Percentiles rank a stretch among this genome's conserved stretches.
Conservation (phyloP, 192 early-diverging fungal species). For the Glomus cerebriforme region DNA sequence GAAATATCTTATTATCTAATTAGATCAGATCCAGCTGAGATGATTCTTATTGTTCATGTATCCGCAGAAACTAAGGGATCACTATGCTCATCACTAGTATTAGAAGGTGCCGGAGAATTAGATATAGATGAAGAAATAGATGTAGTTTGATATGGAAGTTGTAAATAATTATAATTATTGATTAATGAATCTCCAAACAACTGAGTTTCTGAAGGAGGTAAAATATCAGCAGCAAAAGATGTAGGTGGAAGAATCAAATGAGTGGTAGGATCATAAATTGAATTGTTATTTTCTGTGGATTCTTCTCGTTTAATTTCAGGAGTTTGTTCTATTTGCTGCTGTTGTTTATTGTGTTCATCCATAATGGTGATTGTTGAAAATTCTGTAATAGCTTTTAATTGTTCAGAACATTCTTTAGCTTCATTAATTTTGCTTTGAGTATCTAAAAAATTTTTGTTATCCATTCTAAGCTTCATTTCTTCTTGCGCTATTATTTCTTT, state of each 20-base stretch:
- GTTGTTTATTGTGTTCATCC: not conserved
- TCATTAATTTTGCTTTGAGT: constrained; percentile 16
- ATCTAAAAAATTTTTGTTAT: constrained; percentile 8
- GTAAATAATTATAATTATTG: not conserved
- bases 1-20: not conserved
- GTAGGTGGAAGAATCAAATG: constrained; percentile 4
- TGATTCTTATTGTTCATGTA: not conserved
- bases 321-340: not conserved
- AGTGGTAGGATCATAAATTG: not conserved
- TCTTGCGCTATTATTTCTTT: constrained; percentile 16
- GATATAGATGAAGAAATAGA: constrained; percentile 11
- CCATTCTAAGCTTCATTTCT: constrained; percentile 6
- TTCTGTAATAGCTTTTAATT: constrained; percentile 8
- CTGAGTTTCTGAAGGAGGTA: not conserved
- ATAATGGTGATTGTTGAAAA: not conserved
- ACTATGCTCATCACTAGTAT: not conserved
- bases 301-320: not conserved
- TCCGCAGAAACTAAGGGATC: constrained; percentile 10
- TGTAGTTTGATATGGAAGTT: constrained; percentile 2
- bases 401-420: constrained; percentile 19
- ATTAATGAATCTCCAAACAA: constrained; percentile 9
- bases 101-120: constrained; percentile 10
- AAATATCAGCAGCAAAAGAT: not conserved
- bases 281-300: not conserved
- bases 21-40: not conserved